phyloP scores from a whole-genome alignment of 2,329 filamentous ascomycete species.

The Aspergillus eucalypticola region DNA sequence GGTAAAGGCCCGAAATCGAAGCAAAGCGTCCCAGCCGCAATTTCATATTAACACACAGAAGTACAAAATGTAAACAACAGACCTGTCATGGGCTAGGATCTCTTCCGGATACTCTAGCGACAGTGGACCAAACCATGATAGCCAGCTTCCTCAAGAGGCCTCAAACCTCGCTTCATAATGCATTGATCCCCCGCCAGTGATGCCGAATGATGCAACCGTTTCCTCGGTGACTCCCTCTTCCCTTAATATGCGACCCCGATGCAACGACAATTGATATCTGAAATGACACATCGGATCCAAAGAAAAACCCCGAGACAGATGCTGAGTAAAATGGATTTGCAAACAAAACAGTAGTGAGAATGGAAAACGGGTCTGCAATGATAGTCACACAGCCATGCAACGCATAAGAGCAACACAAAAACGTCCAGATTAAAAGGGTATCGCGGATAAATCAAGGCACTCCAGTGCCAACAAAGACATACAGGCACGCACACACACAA shows the following conservation, averaged over 20 bases:
- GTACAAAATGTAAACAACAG: conserved; percentile 22
- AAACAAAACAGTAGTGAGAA: conserved; percentile 14
- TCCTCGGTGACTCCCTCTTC: conserved; percentile 18
- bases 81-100: conserved; percentile 8
- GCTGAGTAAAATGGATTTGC: conserved; percentile 13
- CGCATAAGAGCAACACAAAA: conserved; percentile 19
- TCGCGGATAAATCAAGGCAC: conserved; percentile 27
- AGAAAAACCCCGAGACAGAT: conserved; percentile 16
- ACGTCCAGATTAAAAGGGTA: conserved; percentile 25
- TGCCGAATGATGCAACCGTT: conserved; percentile 22
- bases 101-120: conserved; percentile 14
- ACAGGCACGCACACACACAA: neutral
- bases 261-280: conserved; percentile 13
- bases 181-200: conserved; percentile 19
- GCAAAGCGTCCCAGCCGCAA: conserved; percentile 22
- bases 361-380: neutral
- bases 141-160: neutral
- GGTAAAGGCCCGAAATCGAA: conserved; percentile 7
- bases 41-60: conserved; percentile 23
- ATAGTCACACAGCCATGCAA: conserved; percentile 18
- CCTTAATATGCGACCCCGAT: conserved; percentile 23
- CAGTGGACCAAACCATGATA: neutral
- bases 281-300: conserved; percentile 15
- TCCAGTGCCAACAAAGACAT: conserved; percentile 19
- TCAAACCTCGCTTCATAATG: neutral